Conservation (phyloP, 78 protist genomes). For the Isochrysis galbana region DNA sequence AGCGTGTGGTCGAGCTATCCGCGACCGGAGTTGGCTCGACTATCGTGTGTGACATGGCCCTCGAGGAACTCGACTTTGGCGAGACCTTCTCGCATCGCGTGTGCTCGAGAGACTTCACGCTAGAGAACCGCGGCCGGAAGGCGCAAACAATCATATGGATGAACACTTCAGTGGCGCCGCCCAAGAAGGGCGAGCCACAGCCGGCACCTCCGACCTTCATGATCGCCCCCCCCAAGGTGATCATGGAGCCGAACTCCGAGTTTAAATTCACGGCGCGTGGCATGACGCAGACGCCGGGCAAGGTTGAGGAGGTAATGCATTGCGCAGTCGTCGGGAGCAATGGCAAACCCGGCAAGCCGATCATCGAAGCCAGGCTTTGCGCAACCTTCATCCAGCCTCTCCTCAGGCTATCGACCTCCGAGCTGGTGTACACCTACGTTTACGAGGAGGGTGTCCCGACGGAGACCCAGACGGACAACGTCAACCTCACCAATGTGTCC, state of each 20-base stretch:
- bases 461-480: not conserved
- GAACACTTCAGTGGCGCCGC: not conserved
- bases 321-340: slow-evolving; percentile 28
- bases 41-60: not conserved
- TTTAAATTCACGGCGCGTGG: slow-evolving; percentile 23
- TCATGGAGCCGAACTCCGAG: not conserved
- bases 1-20: slow-evolving; percentile 8
- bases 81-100: slow-evolving; percentile 32
- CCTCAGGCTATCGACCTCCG: not conserved
- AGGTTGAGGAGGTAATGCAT: slow-evolving; percentile 3
- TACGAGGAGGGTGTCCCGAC: not conserved
- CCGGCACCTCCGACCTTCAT: not conserved
- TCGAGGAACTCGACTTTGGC: slow-evolving; percentile 49
- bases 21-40: slow-evolving; percentile 71
- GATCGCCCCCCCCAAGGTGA: not conserved
- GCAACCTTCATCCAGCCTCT: slow-evolving; percentile 55
- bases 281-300: not conserved
- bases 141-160: slow-evolving; percentile 43
- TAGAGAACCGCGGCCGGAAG: slow-evolving; percentile 56
- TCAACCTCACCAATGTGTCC: slow-evolving; percentile 44
- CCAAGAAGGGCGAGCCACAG: not conserved
- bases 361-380: slow-evolving; percentile 18
- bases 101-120: not conserved
- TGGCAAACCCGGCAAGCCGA: not conserved
- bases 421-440: slow-evolving; percentile 23